Evolutionary conservation across 768 basidiomycete species (phyloP).

Genomic region (Brasilioporus rufonigricans): DNA sequence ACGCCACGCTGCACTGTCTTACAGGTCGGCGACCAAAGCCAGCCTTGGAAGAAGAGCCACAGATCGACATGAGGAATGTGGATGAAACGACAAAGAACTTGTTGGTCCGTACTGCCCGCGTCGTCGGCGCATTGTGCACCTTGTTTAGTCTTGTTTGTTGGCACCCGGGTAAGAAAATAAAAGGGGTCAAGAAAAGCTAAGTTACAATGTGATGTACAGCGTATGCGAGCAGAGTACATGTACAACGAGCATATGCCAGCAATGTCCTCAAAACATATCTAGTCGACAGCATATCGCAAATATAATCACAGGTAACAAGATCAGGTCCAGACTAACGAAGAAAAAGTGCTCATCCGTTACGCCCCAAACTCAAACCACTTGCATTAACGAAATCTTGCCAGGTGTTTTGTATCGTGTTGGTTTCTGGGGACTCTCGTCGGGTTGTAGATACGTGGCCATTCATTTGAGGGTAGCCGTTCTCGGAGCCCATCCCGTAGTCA

Average conservation of each 20-base stretch:
- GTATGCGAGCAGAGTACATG: constrained; percentile 10
- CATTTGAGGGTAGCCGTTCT: constrained; percentile 36
- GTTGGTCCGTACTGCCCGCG: not conserved
- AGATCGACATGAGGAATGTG: constrained; percentile 47
- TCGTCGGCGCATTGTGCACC: not conserved
- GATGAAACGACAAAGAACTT: not conserved
- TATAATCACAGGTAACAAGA: constrained; percentile 9
- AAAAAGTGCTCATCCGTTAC: constrained; percentile 7
- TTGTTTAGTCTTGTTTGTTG: constrained; percentile 26
- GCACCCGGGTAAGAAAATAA: not conserved
- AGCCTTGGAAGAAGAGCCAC: constrained; percentile 51
- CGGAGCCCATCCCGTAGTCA: constrained; percentile 52
- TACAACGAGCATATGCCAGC: constrained; percentile 8
- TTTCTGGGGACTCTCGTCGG: constrained; percentile 50
- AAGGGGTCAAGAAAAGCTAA: constrained; percentile 15
- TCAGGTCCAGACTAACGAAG: not conserved
- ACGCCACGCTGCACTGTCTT: constrained; percentile 13
- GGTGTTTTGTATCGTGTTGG: constrained; percentile 54
- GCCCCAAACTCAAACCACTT: constrained; percentile 23
- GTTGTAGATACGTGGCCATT: constrained; percentile 36
- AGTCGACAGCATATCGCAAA: constrained; percentile 7
- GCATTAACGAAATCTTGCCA: constrained; percentile 61
- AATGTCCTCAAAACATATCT: constrained; percentile 9
- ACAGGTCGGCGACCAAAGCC: constrained; percentile 50
- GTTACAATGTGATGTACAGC: constrained; percentile 15